Conservation (phyloP, 2,329 filamentous ascomycete species). For the Talaromyces rugulosus region DNA sequence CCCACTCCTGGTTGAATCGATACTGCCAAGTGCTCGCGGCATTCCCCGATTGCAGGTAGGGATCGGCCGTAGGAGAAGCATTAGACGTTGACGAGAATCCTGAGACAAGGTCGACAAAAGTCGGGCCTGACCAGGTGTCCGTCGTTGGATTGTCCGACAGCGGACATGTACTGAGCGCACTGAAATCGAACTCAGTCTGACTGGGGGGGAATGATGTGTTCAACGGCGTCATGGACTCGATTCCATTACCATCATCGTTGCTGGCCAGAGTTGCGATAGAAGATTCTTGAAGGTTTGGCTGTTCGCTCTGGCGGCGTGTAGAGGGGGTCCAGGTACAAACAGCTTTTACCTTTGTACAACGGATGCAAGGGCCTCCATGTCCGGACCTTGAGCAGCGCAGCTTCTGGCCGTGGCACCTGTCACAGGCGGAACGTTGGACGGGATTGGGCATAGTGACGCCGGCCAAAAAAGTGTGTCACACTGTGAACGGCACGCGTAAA, state of each 20-base stretch:
- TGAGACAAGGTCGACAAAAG: not conserved
- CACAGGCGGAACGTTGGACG: conserved; percentile 4
- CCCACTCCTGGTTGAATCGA: conserved; percentile 8
- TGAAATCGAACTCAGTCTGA: conserved; percentile 3
- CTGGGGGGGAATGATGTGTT: not conserved
- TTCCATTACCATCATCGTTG: not conserved
- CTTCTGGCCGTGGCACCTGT: conserved; percentile 8
- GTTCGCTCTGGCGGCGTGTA: not conserved
- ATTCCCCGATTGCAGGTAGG: no score
- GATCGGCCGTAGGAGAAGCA: no score
- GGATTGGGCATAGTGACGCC: conserved; percentile 2
- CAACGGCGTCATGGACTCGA: not conserved
- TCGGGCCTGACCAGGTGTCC: not conserved
- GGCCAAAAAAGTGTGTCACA: not conserved
- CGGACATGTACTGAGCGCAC: not conserved
- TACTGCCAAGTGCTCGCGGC: conserved; percentile 1
- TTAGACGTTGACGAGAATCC: not conserved
- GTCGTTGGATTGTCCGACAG: not conserved
- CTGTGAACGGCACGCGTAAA: not conserved
- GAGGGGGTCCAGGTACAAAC: conserved; percentile 4
- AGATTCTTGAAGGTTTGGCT: not conserved
- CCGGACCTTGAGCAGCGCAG: not conserved
- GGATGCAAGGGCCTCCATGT: conserved; percentile 3
- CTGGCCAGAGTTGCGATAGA: not conserved
- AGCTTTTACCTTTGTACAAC: conserved; percentile 4